These are phyloP conservation scores for Hanseniaspora mollemarum DNA, from an alignment of 805 yeast genomes.

Conservation along the genomic window DNA sequence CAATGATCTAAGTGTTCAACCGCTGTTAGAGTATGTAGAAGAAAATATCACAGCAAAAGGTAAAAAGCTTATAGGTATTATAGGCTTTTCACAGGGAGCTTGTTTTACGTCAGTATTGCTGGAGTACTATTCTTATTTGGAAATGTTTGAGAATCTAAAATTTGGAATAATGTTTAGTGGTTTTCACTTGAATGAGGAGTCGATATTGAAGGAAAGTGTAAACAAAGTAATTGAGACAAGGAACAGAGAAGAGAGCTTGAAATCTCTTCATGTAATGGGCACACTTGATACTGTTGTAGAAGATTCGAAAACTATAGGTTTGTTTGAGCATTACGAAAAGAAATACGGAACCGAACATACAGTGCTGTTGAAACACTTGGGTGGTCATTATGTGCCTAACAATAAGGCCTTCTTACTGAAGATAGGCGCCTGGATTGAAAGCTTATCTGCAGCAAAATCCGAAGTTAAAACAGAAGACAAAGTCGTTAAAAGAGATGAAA, in stretches of 20 bases:
- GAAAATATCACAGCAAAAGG: constrained; percentile 57
- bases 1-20: constrained; percentile 30
- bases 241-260: constrained; percentile 23
- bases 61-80: constrained; percentile 38
- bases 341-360: constrained; percentile 31
- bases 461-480: neutral
- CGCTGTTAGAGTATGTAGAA: constrained; percentile 36
- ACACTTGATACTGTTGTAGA: constrained; percentile 80
- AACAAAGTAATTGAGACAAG: constrained; percentile 18
- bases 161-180: constrained; percentile 73
- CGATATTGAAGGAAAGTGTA: constrained; percentile 4
- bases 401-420: constrained; percentile 38
- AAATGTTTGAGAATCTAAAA: constrained; percentile 35
- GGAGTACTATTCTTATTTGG: constrained; percentile 37
- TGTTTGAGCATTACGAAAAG: constrained; percentile 41
- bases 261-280: constrained; percentile 66
- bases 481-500: constrained; percentile 3
- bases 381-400: constrained; percentile 95
- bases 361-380: constrained; percentile 61
- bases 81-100: constrained; percentile 93
- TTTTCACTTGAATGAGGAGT: constrained; percentile 28
- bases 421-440: constrained; percentile 29
- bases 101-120: constrained; percentile 58
- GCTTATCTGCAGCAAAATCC: neutral
- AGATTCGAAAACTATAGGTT: constrained; percentile 49